Base-by-base conservation (phyloP, 257 asterid species). In the Solanum lycopersicoides region DNA sequence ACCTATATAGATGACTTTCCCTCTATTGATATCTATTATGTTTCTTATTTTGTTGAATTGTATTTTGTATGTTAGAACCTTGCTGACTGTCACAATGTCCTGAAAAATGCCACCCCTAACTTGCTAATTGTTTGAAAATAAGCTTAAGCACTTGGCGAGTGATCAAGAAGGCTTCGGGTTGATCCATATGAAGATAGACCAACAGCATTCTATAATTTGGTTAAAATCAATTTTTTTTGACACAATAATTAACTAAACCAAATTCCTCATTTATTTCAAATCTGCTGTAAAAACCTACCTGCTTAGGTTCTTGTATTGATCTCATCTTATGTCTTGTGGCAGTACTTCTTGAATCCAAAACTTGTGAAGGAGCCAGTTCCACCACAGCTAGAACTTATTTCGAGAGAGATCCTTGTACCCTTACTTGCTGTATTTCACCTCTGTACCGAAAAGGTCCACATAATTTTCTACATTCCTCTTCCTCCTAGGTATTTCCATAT, bases 291-390 rank as follows among this genome's bases (percentile, higher is more conserved):
- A 42, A 66, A 68, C 53, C 82, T 66, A 32, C 44, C 28, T n/a
- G 60, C 66, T 79, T 37, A 30, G 86, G 25, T 68, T 42, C 32
- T 82, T 25, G 14, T 56, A 82, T 59, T 63, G 23, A 44, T 89
- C 83, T 74, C 20, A 42, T 84, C 9, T 56, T 34, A 53, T 85
- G 53, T 87, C 63, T 53, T 59, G 76, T 63, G 63, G 45, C 93
- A 91, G 93, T 91, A 89, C 89, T 89, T 91, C 86, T 69, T 89
- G 84, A 86, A 90, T 68, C 92, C 93, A 45, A 89, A 87, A 88
- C 88, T 91, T 53, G 88, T 86, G 39, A 91, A 88, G 90, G 93
- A 91, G 88, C 93, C 93, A 66, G 93, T 91, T 69, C 93, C 93
- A 82, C 87, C 89, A 30, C 92, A 88, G 89, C 88, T 91, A 69